Conservation (phyloP, 805 yeast genomes). For the Saturnispora ahearnii region DNA sequence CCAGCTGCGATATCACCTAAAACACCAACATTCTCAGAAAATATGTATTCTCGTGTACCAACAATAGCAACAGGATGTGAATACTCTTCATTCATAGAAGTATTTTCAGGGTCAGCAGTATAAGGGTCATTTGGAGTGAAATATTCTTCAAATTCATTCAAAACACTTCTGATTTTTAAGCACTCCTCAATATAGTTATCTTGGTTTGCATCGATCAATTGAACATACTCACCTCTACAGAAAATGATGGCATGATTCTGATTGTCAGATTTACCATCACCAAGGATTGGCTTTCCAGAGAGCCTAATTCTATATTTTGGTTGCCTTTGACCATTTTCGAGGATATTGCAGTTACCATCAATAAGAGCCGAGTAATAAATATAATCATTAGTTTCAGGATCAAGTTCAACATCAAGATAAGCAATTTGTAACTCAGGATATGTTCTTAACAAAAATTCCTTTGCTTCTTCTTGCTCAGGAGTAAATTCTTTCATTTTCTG, state of each 20-base stretch:
- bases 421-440: slow-evolving; percentile 86
- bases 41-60: slow-evolving; percentile 82
- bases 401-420: slow-evolving; percentile 88
- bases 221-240: slow-evolving; percentile 77
- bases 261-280: slow-evolving; percentile 85
- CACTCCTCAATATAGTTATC: slow-evolving; percentile 82
- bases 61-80: slow-evolving; percentile 71
- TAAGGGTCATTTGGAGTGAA: slow-evolving; percentile 75
- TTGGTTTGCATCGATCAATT: slow-evolving; percentile 79
- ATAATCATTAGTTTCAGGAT: slow-evolving; percentile 61
- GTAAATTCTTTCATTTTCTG: slow-evolving; percentile 68
- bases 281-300: slow-evolving; percentile 78
- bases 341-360: slow-evolving; percentile 69
- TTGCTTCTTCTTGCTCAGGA: slow-evolving; percentile 67
- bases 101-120: slow-evolving; percentile 55
- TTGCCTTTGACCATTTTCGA: slow-evolving; percentile 65
- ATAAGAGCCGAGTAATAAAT: slow-evolving; percentile 67
- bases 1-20: slow-evolving; percentile 88
- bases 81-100: slow-evolving; percentile 34
- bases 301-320: slow-evolving; percentile 68
- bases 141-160: slow-evolving; percentile 75
- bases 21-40: slow-evolving; percentile 79
- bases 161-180: slow-evolving; percentile 68
- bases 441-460: slow-evolving; percentile 72
- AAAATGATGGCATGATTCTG: slow-evolving; percentile 75